Conservation (phyloP, 345 rosid species). For the Carallia pectinifolia region DNA sequence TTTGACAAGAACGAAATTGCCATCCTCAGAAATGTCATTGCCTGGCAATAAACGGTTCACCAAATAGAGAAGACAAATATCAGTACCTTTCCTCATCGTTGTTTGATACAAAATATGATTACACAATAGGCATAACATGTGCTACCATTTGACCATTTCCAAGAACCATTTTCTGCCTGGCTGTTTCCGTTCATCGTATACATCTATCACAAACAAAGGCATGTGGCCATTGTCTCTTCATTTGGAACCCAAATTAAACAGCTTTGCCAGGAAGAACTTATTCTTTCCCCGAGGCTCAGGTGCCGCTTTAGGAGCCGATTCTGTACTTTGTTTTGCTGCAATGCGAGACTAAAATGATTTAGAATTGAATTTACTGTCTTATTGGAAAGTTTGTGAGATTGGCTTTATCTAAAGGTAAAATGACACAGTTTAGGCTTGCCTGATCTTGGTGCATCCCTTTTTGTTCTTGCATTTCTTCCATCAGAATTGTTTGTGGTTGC, state of each 20-base stretch:
- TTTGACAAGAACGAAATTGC: conserved; percentile 7
- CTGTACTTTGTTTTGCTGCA: conserved; percentile 40
- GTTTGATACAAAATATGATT: conserved; percentile 6
- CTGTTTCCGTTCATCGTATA: not conserved
- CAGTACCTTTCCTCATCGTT: not conserved
- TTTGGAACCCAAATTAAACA: conserved; percentile 57
- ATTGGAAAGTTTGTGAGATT: not conserved
- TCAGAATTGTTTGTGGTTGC: conserved; percentile 13
- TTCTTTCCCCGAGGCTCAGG: conserved; percentile 44
- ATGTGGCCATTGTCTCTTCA: conserved; percentile 19
- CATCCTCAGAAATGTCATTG: not conserved
- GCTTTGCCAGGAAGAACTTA: conserved; percentile 49
- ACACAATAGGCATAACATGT: conserved; percentile 8
- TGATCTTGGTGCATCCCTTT: conserved; percentile 33
- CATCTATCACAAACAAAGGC: conserved; percentile 1
- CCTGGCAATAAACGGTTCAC: not conserved
- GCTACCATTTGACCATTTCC: not conserved
- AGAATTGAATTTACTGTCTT: no score
- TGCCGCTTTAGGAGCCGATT: conserved; percentile 25
- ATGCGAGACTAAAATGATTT: no score
- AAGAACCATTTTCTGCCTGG: not conserved
- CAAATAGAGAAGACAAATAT: not conserved
- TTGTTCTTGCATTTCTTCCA: conserved; percentile 24
- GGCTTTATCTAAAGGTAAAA: not conserved
- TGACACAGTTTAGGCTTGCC: conserved; percentile 24